phyloP scores from a whole-genome alignment of 2,329 filamentous ascomycete species.

The Botrytis tulipae region DNA sequence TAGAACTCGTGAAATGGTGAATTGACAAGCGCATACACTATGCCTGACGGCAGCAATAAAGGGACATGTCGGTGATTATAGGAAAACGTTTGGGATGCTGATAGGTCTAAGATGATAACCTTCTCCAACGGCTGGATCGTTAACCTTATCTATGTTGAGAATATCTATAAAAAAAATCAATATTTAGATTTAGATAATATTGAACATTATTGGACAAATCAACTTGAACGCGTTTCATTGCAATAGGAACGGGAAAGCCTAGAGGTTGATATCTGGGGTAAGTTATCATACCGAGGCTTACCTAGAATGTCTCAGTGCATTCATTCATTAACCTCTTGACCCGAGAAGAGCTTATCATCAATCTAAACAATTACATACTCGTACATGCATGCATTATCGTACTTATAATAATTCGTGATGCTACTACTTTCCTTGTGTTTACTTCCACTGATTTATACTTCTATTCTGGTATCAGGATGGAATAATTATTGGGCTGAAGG shows the following conservation, averaged over 20 bases:
- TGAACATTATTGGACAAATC: not conserved
- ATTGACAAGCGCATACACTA: not conserved
- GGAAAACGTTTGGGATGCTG: not conserved
- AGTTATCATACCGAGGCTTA: constrained; percentile 11
- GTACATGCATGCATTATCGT: not conserved
- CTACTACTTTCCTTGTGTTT: constrained; percentile 13
- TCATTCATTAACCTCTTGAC: not conserved
- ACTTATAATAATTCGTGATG: constrained; percentile 18
- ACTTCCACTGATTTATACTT: constrained; percentile 3
- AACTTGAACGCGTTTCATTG: not conserved
- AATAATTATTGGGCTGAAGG: constrained; percentile 11
- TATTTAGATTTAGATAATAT: not conserved
- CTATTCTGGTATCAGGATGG: constrained; percentile 13
- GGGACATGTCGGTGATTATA: not conserved
- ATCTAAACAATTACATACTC: constrained; percentile 2
- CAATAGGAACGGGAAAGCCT: not conserved
- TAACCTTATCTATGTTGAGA: not conserved
- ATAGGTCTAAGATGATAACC: not conserved
- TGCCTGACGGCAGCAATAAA: not conserved
- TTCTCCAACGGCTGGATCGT: not conserved
- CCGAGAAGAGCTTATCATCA: not conserved
- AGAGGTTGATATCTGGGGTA: constrained; percentile 1
- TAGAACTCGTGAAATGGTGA: not conserved
- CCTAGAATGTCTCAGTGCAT: not conserved
- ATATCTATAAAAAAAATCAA: not conserved